Conservation (phyloP, 192 early-diverging fungal species). For the Coemansia sp. region DNA sequence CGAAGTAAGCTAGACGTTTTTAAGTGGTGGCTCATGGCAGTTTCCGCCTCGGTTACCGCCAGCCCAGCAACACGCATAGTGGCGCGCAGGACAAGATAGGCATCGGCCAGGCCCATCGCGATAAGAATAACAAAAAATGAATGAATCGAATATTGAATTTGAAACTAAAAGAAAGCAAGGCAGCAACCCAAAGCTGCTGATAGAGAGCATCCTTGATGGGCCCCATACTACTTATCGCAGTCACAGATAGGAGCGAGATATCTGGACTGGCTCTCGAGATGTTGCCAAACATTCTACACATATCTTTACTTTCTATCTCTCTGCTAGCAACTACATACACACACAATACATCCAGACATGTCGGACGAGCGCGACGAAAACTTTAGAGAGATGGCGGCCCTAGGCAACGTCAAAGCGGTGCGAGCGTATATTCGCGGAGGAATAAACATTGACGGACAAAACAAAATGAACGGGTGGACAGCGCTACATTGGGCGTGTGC, state of each 20-base stretch:
- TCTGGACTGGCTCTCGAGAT: not conserved
- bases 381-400: conserved; percentile 60
- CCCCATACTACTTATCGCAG: not conserved
- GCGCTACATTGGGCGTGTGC: conserved; percentile 79
- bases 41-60: conserved; percentile 29
- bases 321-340: not conserved
- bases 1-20: conserved; percentile 38
- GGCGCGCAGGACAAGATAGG: conserved; percentile 38
- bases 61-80: conserved; percentile 32
- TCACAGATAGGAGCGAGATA: not conserved
- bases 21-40: conserved; percentile 13
- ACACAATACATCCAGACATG: conserved; percentile 2
- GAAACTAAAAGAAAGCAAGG: not conserved
- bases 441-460: conserved; percentile 69
- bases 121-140: not conserved
- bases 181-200: not conserved
- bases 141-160: not conserved
- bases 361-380: conserved; percentile 46
- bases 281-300: not conserved
- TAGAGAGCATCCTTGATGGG: not conserved
- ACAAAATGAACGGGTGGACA: conserved; percentile 73
- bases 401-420: conserved; percentile 74
- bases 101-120: conserved; percentile 44
- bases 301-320: not conserved
- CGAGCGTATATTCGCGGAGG: conserved; percentile 64